These are phyloP conservation scores for Kazachstania sp. DNA, from an alignment of 1,139 yeast genomes.

Conservation along the genomic window DNA sequence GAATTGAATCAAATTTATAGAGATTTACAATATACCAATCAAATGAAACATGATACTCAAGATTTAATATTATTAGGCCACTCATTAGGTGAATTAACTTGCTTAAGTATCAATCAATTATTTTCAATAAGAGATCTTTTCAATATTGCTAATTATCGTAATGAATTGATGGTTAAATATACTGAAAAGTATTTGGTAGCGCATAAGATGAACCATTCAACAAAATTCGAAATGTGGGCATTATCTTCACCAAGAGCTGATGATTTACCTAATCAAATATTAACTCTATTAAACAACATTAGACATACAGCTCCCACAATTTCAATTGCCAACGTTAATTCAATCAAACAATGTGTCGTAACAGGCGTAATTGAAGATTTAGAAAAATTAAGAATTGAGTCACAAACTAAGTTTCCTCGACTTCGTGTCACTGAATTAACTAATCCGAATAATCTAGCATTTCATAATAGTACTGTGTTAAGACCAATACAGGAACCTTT, in stretches of 20 bases:
- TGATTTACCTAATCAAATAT: constrained; percentile 23
- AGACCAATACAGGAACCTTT: constrained; percentile 28
- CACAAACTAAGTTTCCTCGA: constrained; percentile 19
- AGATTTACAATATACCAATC: constrained; percentile 2
- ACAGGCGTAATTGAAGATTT: constrained; percentile 28
- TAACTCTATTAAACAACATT: constrained; percentile 13
- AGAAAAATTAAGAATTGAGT: constrained; percentile 19
- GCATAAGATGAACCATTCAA: constrained; percentile 20
- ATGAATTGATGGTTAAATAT: constrained; percentile 27
- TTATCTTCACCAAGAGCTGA: constrained; percentile 24
- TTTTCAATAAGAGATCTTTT: constrained; percentile 32
- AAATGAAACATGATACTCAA: constrained; percentile 1
- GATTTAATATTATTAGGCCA: constrained; percentile 39
- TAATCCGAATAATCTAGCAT: constrained; percentile 29
- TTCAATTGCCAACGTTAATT: constrained; percentile 28
- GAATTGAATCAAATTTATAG: constrained; percentile 1
- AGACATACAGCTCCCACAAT: constrained; percentile 16
- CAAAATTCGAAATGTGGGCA: constrained; percentile 29
- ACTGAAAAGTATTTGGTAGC: constrained; percentile 23
- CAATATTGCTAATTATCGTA: constrained; percentile 28
- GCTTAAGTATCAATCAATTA: constrained; percentile 35
- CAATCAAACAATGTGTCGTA: constrained; percentile 28
- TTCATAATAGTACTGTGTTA: constrained; percentile 28
- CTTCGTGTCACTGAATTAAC: constrained; percentile 24
- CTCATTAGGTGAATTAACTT: constrained; percentile 50